Evolutionary conservation across 192 early-diverging fungal species (phyloP).

Genomic region (Backusella parvicylindrica): DNA sequence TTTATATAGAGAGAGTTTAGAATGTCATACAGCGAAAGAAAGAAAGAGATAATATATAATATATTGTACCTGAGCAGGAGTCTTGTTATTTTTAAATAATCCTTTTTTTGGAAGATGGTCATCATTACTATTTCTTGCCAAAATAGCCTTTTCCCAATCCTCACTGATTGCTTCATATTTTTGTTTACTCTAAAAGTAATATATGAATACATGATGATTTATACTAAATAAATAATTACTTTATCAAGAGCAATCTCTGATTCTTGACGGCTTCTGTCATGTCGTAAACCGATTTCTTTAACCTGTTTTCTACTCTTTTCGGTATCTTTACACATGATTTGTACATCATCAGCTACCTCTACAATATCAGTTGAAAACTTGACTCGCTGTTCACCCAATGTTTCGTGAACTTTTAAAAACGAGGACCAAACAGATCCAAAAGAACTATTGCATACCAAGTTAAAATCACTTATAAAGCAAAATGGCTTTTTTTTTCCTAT

Average conservation of each 20-base stretch:
- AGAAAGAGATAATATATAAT: neutral
- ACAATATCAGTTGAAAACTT: constrained; percentile 69
- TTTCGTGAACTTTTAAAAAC: constrained; percentile 78
- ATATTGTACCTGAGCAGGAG: constrained; percentile 54
- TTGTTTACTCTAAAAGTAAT: constrained; percentile 51
- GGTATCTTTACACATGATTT: constrained; percentile 69
- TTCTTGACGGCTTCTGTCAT: constrained; percentile 75
- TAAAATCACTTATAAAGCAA: neutral
- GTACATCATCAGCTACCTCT: constrained; percentile 80
- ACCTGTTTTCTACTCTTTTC: constrained; percentile 79
- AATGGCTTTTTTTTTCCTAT: neutral
- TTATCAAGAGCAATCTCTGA: constrained; percentile 81
- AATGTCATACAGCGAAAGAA: neutral
- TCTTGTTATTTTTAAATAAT: constrained; percentile 51
- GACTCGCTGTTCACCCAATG: constrained; percentile 73
- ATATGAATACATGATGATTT: neutral
- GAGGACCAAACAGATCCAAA: constrained; percentile 71
- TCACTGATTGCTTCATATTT: constrained; percentile 79
- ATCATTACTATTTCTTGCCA: constrained; percentile 47
- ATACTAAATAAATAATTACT: constrained; percentile 33
- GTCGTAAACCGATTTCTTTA: constrained; percentile 74
- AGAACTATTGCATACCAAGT: constrained; percentile 38
- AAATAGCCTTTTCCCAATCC: constrained; percentile 81
- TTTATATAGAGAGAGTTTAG: constrained; percentile 4
- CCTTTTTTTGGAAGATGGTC: constrained; percentile 41